Base-by-base conservation (phyloP, 164 flowering plant genomes). In the Tetracentron sinense region DNA sequence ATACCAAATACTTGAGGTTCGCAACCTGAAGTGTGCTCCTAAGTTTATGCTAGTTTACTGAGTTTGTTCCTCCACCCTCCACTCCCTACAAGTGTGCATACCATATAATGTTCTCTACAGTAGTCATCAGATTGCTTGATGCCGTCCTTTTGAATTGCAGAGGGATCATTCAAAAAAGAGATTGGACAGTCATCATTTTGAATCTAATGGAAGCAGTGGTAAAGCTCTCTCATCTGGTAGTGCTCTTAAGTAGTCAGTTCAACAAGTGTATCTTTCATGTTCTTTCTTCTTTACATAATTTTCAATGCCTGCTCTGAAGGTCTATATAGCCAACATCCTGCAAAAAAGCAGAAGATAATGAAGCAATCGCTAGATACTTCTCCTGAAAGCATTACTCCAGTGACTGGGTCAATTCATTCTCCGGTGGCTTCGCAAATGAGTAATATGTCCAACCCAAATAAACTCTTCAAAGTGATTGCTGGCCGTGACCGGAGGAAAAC, bases 341-440 rank as follows among this genome's bases (percentile, higher is more conserved):
- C 72, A 7, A 95, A 95, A 82, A 90, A 81, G 77, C 92, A 80
- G 31, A 92, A 88, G 88, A 71, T 79, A 60, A 65, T 65, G 71
- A 88, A 85, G 74, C 92, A 85, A 58, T 66, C 80, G 29, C 69
- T 72, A 0, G 99, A 91, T 57, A 76, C 72, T 68, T 73, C 83
- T 60, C 81, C 77, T 72, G 97, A 95, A 61, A 78, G 69, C 61
- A 60, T 70, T 25, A 61, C 72, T 72, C 85, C 84, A 14, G 60
- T 70, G 54, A 68, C 60, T 72, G 90, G 87, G 28, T 79, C 96
- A 44, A 72, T 84, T 67, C 89, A 97, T 75, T 92, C 96, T 57
- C 99, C 97, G 20, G 96, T 74, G 57, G 88, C 91, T 30, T 95
- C 97, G 44, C 99, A 94, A 66, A 83, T 93, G 94, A 90, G 95